Evolutionary conservation across 2,329 filamentous ascomycete species (phyloP).

Genomic region (Biscogniauxia sp.): DNA sequence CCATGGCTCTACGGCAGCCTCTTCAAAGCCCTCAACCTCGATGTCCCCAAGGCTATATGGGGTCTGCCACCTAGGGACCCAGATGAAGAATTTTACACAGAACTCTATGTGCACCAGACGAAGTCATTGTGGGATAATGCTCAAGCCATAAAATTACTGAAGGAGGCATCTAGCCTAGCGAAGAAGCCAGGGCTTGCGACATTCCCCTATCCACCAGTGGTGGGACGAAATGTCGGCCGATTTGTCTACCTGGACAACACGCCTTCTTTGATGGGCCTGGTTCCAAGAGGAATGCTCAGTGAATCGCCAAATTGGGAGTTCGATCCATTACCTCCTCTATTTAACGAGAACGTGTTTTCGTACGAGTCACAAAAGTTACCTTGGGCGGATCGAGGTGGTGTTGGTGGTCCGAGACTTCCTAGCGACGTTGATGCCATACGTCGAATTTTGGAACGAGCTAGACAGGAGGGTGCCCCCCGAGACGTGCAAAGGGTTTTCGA

Average conservation of each 20-base stretch:
- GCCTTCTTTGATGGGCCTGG: conserved; percentile 64
- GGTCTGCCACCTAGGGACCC: conserved; percentile 66
- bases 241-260: conserved; percentile 78
- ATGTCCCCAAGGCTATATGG: conserved; percentile 80
- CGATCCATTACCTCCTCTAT: conserved; percentile 74
- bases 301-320: conserved; percentile 70
- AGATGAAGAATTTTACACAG: conserved; percentile 66
- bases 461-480: conserved; percentile 19
- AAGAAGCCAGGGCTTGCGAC: conserved; percentile 40
- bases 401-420: conserved; percentile 5
- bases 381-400: conserved; percentile 35
- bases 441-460: conserved; percentile 19
- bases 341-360: conserved; percentile 52
- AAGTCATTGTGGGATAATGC: conserved; percentile 86
- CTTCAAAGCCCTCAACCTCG: conserved; percentile 76
- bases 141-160: conserved; percentile 65
- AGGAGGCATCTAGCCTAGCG: conserved; percentile 63
- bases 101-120: conserved; percentile 71
- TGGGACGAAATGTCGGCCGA: conserved; percentile 58
- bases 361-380: conserved; percentile 41
- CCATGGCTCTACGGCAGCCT: conserved; percentile 84
- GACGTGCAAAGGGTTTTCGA: conserved; percentile 20
- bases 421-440: conserved; percentile 14
- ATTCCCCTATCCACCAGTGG: conserved; percentile 38
- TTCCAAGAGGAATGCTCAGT: conserved; percentile 65